phyloP scores from a whole-genome alignment of 2,329 filamentous ascomycete genomes.

The Tolypocladium sp. region DNA sequence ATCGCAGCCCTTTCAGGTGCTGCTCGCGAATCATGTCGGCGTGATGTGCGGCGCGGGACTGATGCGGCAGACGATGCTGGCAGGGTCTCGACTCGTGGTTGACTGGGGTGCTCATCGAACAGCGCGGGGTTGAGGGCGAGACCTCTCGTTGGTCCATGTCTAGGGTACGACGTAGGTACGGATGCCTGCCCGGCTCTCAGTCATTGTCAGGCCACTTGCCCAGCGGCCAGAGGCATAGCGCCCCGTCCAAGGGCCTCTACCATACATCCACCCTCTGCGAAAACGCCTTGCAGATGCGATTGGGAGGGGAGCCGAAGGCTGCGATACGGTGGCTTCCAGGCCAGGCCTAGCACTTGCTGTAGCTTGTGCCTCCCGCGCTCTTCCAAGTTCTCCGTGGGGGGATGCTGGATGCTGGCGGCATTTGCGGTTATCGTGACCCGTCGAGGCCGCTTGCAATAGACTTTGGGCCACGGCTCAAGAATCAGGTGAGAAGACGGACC shows the following conservation, averaged over 20 bases:
- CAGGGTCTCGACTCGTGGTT: not conserved
- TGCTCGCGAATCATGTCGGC: not conserved
- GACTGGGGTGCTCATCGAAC: not conserved
- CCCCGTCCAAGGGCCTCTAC: not conserved
- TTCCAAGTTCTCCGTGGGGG: not conserved
- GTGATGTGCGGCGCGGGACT: not conserved
- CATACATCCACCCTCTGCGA: not conserved
- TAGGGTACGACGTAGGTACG: not conserved
- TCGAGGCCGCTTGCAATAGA: not conserved
- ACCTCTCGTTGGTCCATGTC: not conserved
- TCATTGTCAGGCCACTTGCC: not conserved
- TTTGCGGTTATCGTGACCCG: not conserved
- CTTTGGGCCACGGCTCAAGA: not conserved
- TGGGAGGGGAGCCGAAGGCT: not conserved
- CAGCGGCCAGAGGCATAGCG: not conserved
- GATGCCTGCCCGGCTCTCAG: not conserved
- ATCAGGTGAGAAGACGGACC: too few relatives aligned
- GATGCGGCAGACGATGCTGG: not conserved
- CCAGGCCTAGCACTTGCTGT: not conserved
- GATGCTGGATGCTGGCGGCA: not conserved
- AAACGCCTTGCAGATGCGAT: not conserved
- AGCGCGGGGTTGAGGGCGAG: not conserved
- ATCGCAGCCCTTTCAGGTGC: not conserved
- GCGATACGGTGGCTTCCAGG: not conserved
- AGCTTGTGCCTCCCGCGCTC: not conserved